These are phyloP conservation scores for Trichoderma brevicompactum DNA, from an alignment of 2,329 filamentous ascomycete species.

Conservation along the genomic window DNA sequence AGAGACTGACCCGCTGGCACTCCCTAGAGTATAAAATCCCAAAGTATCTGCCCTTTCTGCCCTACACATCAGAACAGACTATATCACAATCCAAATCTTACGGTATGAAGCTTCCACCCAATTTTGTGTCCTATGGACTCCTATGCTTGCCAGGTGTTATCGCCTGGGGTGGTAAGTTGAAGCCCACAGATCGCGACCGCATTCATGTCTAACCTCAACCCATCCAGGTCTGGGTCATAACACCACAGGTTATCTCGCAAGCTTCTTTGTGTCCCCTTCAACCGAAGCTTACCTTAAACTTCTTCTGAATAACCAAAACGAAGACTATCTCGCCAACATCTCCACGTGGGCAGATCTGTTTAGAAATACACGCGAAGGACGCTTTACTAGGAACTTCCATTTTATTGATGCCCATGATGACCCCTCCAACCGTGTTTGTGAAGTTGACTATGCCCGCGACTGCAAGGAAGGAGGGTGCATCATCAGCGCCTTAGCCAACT, in stretches of 20 bases:
- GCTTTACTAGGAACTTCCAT: background rate
- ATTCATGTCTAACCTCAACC: background rate
- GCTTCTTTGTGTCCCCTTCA: background rate
- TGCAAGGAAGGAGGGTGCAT: background rate
- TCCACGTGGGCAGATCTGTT: background rate
- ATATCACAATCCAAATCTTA: accelerated
- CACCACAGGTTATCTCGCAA: background rate
- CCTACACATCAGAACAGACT: too few relatives aligned
- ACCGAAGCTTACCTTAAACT: background rate
- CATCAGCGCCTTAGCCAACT: background rate
- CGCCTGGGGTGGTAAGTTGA: background rate
- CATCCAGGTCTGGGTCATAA: background rate
- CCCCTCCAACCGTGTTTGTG: background rate
- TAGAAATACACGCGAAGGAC: accelerated
- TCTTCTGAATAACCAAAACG: background rate
- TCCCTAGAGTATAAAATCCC: too few relatives aligned
- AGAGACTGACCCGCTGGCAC: too few relatives aligned
- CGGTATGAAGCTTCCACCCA: background rate
- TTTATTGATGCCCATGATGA: background rate
- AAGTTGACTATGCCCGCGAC: background rate
- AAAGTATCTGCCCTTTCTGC: too few relatives aligned
- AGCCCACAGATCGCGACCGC: background rate
- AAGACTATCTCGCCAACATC: background rate
- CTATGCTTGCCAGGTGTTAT: background rate
- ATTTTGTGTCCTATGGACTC: background rate